These are phyloP conservation scores for Polysphondylium violaceum DNA, from an alignment of 78 protist species.

Conservation along the genomic window DNA sequence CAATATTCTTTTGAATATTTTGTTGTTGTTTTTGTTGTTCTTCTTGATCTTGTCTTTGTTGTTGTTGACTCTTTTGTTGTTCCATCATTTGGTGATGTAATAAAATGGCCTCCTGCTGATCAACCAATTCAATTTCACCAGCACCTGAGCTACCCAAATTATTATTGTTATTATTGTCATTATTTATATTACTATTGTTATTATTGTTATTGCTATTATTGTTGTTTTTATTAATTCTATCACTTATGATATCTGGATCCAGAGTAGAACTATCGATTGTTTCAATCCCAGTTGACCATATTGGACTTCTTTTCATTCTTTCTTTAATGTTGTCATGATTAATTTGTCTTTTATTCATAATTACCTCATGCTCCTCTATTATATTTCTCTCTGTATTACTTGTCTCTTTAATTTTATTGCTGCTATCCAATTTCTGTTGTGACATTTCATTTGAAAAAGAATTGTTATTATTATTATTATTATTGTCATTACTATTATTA, in stretches of 20 bases:
- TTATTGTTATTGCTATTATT: not conserved
- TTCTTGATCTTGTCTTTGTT: not conserved
- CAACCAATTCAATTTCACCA: too few species aligned
- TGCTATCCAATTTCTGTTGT: not conserved
- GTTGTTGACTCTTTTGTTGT: not conserved
- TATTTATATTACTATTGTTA: conserved; percentile 1
- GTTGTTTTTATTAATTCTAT: not conserved
- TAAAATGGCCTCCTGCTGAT: not conserved
- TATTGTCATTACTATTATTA: not conserved
- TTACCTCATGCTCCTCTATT: not conserved
- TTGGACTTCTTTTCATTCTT: not conserved
- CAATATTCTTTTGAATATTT: not conserved
- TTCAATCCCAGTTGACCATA: not conserved
- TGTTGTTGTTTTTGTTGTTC: conserved; percentile 1
- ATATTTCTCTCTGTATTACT: not conserved
- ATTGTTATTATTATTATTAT: not conserved
- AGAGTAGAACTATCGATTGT: not conserved
- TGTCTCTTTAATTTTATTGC: not conserved
- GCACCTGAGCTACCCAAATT: not conserved
- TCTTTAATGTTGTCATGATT: not conserved
- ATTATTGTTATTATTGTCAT: conserved; percentile 12
- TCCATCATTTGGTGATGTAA: not conserved
- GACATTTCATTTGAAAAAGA: not conserved
- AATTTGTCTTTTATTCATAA: not conserved
- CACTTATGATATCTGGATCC: not conserved